Percentiles rank a stretch among this genome's conserved stretches.
These are phyloP conservation scores for Aurinia saxatilis DNA, from an alignment of 345 rosid species.

Conservation along the genomic window DNA sequence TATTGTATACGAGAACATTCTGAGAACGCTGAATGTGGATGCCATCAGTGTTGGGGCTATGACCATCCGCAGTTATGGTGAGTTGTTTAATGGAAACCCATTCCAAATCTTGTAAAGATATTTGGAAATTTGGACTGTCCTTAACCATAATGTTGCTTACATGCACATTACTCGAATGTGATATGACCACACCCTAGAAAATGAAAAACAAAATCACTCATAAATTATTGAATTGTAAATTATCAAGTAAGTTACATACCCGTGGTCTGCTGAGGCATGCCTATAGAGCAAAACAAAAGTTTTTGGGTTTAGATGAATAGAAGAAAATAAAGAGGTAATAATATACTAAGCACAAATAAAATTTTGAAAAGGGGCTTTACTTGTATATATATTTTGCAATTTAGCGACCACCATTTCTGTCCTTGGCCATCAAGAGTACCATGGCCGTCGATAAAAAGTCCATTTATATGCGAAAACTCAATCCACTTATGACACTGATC, in stretches of 20 bases:
- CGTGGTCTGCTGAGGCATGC: slow-evolving; percentile 35
- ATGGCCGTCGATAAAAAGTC: slow-evolving; percentile 33
- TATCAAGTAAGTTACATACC: slow-evolving; percentile 11
- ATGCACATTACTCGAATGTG: slow-evolving; percentile 30
- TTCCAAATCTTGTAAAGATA: slow-evolving; percentile 26
- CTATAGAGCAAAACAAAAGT: slow-evolving; percentile 11
- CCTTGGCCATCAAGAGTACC: slow-evolving; percentile 49
- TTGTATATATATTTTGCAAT: slow-evolving; percentile 19
- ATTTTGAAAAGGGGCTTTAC: slow-evolving; percentile 1
- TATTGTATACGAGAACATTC: slow-evolving; percentile 12
- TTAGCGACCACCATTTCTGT: slow-evolving; percentile 38
- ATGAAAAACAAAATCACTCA: background rate
- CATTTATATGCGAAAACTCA: slow-evolving; percentile 27
- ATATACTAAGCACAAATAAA: background rate
- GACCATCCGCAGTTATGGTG: slow-evolving; percentile 30
- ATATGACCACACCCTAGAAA: slow-evolving; percentile 31
- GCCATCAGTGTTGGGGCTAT: slow-evolving; percentile 58
- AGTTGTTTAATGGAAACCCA: slow-evolving; percentile 19
- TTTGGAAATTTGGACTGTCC: slow-evolving; percentile 48
- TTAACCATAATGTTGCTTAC: slow-evolving; percentile 23
- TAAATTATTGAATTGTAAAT: no score
- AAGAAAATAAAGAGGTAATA: background rate
- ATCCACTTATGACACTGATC: slow-evolving; percentile 29
- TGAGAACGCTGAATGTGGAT: slow-evolving; percentile 39
- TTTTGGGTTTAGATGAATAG: background rate